Evolutionary conservation across 768 basidiomycete species (phyloP).

Genomic region (Agrocybe pediades): DNA sequence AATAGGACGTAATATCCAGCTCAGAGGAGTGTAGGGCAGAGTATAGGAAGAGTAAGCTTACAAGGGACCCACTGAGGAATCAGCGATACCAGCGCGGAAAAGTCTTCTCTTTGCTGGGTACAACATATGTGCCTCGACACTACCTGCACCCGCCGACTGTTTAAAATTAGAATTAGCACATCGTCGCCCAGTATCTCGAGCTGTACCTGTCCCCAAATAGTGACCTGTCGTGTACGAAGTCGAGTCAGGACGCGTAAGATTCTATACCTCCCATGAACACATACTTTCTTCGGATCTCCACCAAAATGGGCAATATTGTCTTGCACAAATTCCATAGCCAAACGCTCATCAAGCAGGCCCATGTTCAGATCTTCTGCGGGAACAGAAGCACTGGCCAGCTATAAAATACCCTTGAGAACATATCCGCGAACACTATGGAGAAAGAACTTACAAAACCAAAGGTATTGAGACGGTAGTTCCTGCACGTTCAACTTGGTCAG

Average conservation of each 20-base stretch:
- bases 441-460: conserved; percentile 50
- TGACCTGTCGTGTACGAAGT: conserved; percentile 37
- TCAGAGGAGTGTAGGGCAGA: too few relatives aligned
- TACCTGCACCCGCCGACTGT: conserved; percentile 55
- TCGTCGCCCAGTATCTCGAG: background rate
- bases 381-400: conserved; percentile 46
- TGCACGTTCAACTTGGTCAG: too few relatives aligned
- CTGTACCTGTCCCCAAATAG: conserved; percentile 56
- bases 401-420: conserved; percentile 6
- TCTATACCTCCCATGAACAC: background rate
- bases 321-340: conserved; percentile 61
- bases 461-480: conserved; percentile 59
- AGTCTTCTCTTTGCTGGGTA: conserved; percentile 37
- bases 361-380: conserved; percentile 53
- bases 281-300: conserved; percentile 58
- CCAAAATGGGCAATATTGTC: conserved; percentile 71
- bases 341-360: conserved; percentile 61
- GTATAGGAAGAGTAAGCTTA: conserved; percentile 23
- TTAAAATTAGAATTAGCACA: background rate
- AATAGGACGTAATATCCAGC: too few relatives aligned
- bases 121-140: conserved; percentile 47
- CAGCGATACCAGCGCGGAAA: conserved; percentile 55
- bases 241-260: too few relatives aligned
- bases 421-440: background rate
- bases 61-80: conserved; percentile 58